Conservation (phyloP, 805 yeast genomes). For the Wickerhamiella kazuoi region DNA sequence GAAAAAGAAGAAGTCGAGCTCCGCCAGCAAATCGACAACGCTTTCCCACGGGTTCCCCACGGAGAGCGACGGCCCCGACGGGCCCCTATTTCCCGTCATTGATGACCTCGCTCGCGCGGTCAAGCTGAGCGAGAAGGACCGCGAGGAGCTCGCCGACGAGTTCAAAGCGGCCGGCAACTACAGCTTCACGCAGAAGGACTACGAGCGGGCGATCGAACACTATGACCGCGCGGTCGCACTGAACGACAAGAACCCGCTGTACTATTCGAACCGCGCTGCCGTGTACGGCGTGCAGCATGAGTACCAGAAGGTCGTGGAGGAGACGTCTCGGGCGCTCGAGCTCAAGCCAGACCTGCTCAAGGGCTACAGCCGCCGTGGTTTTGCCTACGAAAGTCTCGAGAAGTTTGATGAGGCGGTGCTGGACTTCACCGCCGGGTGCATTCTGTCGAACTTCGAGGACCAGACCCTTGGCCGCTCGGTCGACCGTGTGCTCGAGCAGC, state of each 20-base stretch:
- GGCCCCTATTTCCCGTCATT: conserved; percentile 22
- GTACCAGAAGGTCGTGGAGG: conserved; percentile 70
- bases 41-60: conserved; percentile 15
- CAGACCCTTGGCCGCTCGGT: conserved; percentile 60
- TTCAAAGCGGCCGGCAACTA: conserved; percentile 84
- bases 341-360: conserved; percentile 81
- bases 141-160: conserved; percentile 42
- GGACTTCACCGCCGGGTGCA: conserved; percentile 77
- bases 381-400: conserved; percentile 71
- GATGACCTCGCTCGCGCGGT: conserved; percentile 14
- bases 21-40: conserved; percentile 12
- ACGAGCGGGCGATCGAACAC: conserved; percentile 56
- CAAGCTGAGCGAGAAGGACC: conserved; percentile 13
- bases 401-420: conserved; percentile 69
- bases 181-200: conserved; percentile 52
- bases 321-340: conserved; percentile 69
- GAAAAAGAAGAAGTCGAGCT: conserved; percentile 26
- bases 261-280: conserved; percentile 90
- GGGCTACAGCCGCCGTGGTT: conserved; percentile 84
- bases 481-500: conserved; percentile 72
- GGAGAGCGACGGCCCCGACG: conserved; percentile 10
- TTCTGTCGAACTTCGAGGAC: conserved; percentile 69
- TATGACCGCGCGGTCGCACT: conserved; percentile 64
- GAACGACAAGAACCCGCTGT: conserved; percentile 62
- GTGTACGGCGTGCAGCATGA: conserved; percentile 73